Evolutionary conservation across 139 green algal genomes (phyloP).

Genomic region (Gonium pectorale): DNA sequence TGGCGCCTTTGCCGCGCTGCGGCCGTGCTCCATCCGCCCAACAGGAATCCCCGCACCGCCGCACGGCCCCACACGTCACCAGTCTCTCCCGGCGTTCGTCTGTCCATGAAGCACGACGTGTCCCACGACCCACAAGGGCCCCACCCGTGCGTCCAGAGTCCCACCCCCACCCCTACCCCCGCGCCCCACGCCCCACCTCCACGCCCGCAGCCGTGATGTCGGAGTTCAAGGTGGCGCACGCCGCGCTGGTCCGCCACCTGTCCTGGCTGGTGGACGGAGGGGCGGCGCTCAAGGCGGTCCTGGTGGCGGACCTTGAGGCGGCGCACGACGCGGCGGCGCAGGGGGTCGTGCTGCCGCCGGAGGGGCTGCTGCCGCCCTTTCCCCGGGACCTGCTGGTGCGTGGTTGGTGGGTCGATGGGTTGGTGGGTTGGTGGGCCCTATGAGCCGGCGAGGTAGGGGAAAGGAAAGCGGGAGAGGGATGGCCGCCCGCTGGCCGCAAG

Average conservation of each 20-base stretch:
- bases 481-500: no score
- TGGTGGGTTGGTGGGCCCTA: background rate
- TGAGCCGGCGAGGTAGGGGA: background rate
- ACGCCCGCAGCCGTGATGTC: slow-evolving; percentile 30
- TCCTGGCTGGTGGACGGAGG: slow-evolving; percentile 22
- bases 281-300: slow-evolving; percentile 22
- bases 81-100: no score
- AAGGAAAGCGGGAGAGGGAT: no score
- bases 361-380: slow-evolving; percentile 25
- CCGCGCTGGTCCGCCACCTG: slow-evolving; percentile 14
- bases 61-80: no score
- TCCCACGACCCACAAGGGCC: no score
- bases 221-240: background rate
- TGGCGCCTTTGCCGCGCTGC: no score
- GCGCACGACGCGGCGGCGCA: background rate
- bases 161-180: background rate
- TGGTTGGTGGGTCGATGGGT: background rate
- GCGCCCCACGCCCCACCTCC: background rate
- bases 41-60: no score
- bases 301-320: background rate
- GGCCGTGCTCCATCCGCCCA: no score
- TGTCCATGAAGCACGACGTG: no score
- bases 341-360: background rate
- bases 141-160: no score
- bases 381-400: slow-evolving; percentile 16